A percentile compares a stretch with the other conserved stretches of the same genome.
Conservation (phyloP, 805 yeast genomes). For the Zygotorulaspora danielsina region DNA sequence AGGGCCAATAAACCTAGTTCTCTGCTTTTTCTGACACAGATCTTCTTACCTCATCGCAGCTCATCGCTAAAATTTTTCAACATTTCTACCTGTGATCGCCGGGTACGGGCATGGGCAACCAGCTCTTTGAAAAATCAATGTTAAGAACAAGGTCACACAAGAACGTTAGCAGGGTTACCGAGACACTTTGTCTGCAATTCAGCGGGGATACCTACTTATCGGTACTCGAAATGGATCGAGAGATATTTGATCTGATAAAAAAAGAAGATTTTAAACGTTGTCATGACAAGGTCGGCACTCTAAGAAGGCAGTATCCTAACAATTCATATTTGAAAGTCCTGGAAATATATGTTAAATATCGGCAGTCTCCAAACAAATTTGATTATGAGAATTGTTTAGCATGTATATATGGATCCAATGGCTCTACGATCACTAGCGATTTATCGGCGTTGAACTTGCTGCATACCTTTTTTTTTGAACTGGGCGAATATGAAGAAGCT, state of each 20-base stretch:
- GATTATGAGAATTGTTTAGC: constrained; percentile 31
- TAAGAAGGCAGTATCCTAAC: constrained; percentile 53
- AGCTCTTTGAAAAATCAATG: too few relatives aligned
- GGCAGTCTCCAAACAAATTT: constrained; percentile 30
- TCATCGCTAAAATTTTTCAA: constrained; percentile 12
- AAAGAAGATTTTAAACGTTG: constrained; percentile 51
- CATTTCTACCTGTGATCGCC: not conserved
- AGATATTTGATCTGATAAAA: constrained; percentile 43
- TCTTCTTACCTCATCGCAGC: constrained; percentile 10
- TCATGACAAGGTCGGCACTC: constrained; percentile 40
- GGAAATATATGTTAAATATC: constrained; percentile 31
- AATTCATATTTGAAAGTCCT: constrained; percentile 46
- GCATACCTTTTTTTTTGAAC: constrained; percentile 41
- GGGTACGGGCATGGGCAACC: constrained; percentile 5
- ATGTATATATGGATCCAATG: constrained; percentile 27
- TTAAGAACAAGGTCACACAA: not conserved
- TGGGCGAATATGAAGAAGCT: constrained; percentile 41
- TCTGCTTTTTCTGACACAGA: not conserved
- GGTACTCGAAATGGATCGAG: constrained; percentile 25
- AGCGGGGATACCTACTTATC: too few relatives aligned
- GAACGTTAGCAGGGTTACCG: too few relatives aligned
- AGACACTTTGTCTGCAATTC: too few relatives aligned
- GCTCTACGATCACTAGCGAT: constrained; percentile 41
- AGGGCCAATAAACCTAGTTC: too few relatives aligned
- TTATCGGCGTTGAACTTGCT: constrained; percentile 48